Percentiles rank a stretch among this genome's conserved stretches.
Evolutionary conservation across 768 basidiomycete species (phyloP).

Genomic region (Tricholoma bakamatsutake): DNA sequence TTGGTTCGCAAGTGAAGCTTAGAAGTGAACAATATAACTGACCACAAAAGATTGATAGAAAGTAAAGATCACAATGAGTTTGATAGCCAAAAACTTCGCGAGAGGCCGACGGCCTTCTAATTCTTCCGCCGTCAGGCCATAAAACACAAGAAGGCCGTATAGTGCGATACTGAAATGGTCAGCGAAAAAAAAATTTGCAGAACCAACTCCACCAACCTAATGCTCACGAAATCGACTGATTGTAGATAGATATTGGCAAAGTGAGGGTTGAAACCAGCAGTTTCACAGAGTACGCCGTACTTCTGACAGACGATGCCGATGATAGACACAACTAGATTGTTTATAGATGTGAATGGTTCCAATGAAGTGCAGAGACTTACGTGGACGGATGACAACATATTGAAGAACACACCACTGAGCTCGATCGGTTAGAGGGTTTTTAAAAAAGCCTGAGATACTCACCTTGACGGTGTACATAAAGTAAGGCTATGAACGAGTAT

Average conservation of each 20-base stretch:
- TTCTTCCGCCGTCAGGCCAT: conserved; percentile 75
- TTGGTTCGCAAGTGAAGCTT: neutral
- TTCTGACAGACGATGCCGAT: conserved; percentile 75
- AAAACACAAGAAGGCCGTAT: conserved; percentile 82
- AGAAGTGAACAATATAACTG: conserved; percentile 18
- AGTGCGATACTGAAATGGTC: conserved; percentile 59
- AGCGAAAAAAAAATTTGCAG: neutral
- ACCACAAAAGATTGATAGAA: conserved; percentile 83
- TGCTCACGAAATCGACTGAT: conserved; percentile 72
- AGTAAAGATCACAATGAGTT: conserved; percentile 82
- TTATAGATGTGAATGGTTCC: neutral
- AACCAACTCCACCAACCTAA: conserved; percentile 44
- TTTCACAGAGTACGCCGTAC: conserved; percentile 62
- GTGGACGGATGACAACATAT: conserved; percentile 70
- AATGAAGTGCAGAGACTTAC: conserved; percentile 18
- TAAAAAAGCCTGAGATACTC: conserved; percentile 1
- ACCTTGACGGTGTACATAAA: conserved; percentile 90
- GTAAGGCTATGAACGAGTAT: conserved; percentile 49
- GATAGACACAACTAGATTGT: conserved; percentile 49
- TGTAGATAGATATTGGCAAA: conserved; percentile 70
- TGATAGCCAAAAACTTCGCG: conserved; percentile 83
- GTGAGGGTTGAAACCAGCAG: conserved; percentile 48
- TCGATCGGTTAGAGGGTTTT: conserved; percentile 1
- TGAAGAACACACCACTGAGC: conserved; percentile 81
- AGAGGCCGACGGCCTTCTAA: conserved; percentile 71